Evolutionary conservation across 371 early-diverging fungal species (phyloP).

Genomic region (Mucor plumbeus): DNA sequence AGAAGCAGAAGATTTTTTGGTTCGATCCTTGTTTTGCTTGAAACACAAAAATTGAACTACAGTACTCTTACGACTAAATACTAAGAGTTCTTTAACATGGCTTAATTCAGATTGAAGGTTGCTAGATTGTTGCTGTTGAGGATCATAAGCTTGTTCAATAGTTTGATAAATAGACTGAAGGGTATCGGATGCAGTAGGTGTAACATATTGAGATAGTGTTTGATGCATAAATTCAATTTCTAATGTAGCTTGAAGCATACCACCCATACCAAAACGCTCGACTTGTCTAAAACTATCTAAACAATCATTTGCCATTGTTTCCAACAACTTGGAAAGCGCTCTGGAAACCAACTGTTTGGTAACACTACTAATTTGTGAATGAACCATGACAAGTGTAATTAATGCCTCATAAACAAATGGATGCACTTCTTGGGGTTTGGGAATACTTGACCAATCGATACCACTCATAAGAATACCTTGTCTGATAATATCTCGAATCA

Average conservation of each 20-base stretch:
- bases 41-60: slow-evolving; percentile 81
- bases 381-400: slow-evolving; percentile 87
- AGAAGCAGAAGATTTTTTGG: slow-evolving; percentile 17
- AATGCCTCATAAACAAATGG: slow-evolving; percentile 89
- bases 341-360: slow-evolving; percentile 77
- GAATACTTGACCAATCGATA: slow-evolving; percentile 83
- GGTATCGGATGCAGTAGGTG: slow-evolving; percentile 61
- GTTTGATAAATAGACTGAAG: slow-evolving; percentile 72
- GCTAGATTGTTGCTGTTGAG: slow-evolving; percentile 55
- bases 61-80: slow-evolving; percentile 70
- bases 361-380: slow-evolving; percentile 85
- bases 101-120: slow-evolving; percentile 64
- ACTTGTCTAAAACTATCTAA: slow-evolving; percentile 78
- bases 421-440: slow-evolving; percentile 81
- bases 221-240: slow-evolving; percentile 89
- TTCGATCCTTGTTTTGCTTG: slow-evolving; percentile 60
- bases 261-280: slow-evolving; percentile 86
- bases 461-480: slow-evolving; percentile 85
- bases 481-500: slow-evolving; percentile 72
- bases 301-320: slow-evolving; percentile 77
- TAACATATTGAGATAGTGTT: slow-evolving; percentile 74
- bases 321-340: slow-evolving; percentile 74
- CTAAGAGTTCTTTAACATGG: slow-evolving; percentile 68
- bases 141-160: slow-evolving; percentile 70
- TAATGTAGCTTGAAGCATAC: slow-evolving; percentile 89